phyloP scores from a whole-genome alignment of 345 rosid genomes.

The Salix koriyanagi region DNA sequence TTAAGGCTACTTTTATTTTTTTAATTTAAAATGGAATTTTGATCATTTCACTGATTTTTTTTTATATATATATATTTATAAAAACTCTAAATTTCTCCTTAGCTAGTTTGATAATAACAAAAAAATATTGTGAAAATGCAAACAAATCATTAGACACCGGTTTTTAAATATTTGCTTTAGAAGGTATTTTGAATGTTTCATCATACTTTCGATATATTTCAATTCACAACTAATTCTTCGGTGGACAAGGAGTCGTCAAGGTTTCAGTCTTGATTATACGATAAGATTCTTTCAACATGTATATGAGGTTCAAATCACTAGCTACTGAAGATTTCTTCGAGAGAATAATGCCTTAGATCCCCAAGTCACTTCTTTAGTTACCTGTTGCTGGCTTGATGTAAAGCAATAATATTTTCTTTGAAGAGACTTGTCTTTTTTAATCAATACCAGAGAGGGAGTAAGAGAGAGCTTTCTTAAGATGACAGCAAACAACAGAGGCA shows the following conservation, averaged over 20 bases:
- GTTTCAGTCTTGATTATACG: not conserved
- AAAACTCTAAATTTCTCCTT: no score
- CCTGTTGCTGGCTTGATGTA: slow-evolving; percentile 27
- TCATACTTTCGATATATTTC: no score
- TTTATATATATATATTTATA: no score
- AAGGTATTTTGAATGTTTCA: no score
- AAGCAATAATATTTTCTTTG: slow-evolving; percentile 38
- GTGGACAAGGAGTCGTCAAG: not conserved
- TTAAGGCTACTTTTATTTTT: no score
- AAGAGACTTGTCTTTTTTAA: slow-evolving; percentile 3
- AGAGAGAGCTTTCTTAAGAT: not conserved
- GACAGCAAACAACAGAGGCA: not conserved
- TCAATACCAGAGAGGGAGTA: not conserved
- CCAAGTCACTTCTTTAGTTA: slow-evolving; percentile 27
- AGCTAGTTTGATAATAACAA: no score
- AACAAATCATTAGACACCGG: no score
- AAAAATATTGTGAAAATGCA: no score
- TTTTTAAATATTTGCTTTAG: no score
- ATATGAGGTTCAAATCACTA: not conserved
- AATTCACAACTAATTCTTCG: not conserved
- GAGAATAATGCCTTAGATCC: slow-evolving; percentile 26
- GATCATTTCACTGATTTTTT: no score
- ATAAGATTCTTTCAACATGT: not conserved
- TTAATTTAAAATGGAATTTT: no score
- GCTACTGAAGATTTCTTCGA: not conserved